Conservation (phyloP, 352 stramenopile species). For the Globisporangium barbulae region DNA sequence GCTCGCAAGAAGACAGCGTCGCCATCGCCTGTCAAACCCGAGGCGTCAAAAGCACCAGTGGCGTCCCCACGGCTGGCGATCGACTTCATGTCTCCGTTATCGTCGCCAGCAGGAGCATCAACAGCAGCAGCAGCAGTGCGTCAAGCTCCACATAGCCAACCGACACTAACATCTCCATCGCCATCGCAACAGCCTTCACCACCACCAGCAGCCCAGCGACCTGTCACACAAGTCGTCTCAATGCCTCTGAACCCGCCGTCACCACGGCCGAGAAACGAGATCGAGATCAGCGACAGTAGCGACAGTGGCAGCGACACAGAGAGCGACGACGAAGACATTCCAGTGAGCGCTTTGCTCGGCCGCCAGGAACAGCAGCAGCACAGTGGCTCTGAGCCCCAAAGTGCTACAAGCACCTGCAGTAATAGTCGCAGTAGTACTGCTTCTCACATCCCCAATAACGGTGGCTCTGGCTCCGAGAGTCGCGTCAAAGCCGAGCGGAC, state of each 20-base stretch:
- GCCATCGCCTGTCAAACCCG: not conserved
- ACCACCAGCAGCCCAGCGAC: not conserved
- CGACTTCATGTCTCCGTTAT: slow-evolving; percentile 7
- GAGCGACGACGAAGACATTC: slow-evolving; percentile 10
- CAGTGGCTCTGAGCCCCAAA: not conserved
- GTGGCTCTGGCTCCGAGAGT: not conserved
- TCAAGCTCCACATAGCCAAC: not conserved
- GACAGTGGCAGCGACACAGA: slow-evolving; percentile 5
- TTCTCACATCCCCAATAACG: not conserved
- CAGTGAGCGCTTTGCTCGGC: not conserved
- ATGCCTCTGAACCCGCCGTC: not conserved
- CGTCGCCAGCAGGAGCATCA: not conserved
- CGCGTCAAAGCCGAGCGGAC: not conserved
- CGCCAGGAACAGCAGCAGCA: not conserved
- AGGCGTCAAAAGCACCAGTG: not conserved
- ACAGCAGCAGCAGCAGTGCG: not conserved
- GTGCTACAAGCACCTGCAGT: no score
- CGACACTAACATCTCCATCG: not conserved
- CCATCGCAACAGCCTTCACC: not conserved
- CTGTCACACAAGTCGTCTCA: not conserved
- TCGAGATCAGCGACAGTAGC: slow-evolving; percentile 3
- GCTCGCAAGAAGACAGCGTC: slow-evolving; percentile 1
- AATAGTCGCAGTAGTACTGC: not conserved
- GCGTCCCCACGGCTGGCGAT: not conserved
- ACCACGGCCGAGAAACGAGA: not conserved